These are phyloP conservation scores for Picocystis sp. DNA, from an alignment of 163 green algal species.

Conservation along the genomic window DNA sequence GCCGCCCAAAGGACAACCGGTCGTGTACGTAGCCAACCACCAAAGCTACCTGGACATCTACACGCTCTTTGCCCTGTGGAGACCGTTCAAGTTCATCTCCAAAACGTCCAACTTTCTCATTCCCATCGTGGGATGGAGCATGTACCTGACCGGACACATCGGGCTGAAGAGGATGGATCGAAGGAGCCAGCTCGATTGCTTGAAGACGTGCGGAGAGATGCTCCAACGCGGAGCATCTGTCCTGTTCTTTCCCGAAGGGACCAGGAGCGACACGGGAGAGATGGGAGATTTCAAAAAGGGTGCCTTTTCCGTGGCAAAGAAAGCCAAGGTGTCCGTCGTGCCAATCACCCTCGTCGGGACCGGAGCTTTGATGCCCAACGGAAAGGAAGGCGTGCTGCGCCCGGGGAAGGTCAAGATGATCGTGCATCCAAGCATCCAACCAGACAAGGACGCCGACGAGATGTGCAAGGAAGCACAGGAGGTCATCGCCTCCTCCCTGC, in stretches of 20 bases:
- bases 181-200: constrained; percentile 63
- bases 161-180: constrained; percentile 79
- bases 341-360: constrained; percentile 74
- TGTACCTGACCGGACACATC: constrained; percentile 97
- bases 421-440: constrained; percentile 22
- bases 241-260: constrained; percentile 96
- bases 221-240: constrained; percentile 59
- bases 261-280: constrained; percentile 54
- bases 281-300: constrained; percentile 96
- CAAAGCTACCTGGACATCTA: constrained; percentile 78
- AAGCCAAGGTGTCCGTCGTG: constrained; percentile 52
- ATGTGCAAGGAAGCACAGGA: constrained; percentile 15
- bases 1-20: constrained; percentile 41
- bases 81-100: constrained; percentile 97
- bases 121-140: constrained; percentile 92
- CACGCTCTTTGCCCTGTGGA: constrained; percentile 81
- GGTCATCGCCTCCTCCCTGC: constrained; percentile 11
- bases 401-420: constrained; percentile 20
- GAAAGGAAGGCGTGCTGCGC: constrained; percentile 15
- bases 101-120: constrained; percentile 95
- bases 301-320: constrained; percentile 80
- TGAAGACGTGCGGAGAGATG: constrained; percentile 41
- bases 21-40: constrained; percentile 96
- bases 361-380: constrained; percentile 24
- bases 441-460: constrained; percentile 14